These are phyloP conservation scores for Hawksworthiomyces lignivorus DNA, from an alignment of 2,329 filamentous ascomycete genomes.

Conservation along the genomic window DNA sequence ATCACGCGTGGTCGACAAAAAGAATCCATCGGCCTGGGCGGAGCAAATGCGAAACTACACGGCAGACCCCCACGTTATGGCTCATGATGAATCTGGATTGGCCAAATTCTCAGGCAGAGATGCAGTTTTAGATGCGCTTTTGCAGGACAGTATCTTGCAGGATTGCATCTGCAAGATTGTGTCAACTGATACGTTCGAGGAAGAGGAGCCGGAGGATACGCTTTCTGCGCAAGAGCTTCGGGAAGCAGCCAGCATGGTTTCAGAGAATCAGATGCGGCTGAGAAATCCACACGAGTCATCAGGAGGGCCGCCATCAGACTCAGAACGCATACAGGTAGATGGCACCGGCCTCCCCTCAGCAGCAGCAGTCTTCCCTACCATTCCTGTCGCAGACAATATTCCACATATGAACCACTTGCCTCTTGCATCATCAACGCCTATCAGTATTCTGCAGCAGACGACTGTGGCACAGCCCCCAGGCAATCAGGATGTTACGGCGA, in stretches of 20 bases:
- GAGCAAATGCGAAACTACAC: conserved; percentile 50
- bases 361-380: no score
- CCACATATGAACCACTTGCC: no score
- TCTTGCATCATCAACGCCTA: no score
- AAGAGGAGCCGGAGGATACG: conserved; percentile 53
- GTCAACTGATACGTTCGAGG: conserved; percentile 65
- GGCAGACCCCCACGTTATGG: conserved; percentile 45
- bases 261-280: conserved; percentile 5
- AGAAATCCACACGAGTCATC: not conserved
- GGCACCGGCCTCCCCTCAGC: not conserved
- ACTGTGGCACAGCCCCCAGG: no score
- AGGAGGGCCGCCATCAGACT: not conserved
- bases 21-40: conserved; percentile 63
- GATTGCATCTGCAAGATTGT: conserved; percentile 47
- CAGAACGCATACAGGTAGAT: conserved; percentile 1
- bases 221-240: conserved; percentile 54
- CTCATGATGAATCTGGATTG: conserved; percentile 40
- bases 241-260: conserved; percentile 40
- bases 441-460: no score
- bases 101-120: conserved; percentile 54
- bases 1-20: conserved; percentile 74
- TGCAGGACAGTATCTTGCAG: conserved; percentile 26
- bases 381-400: no score
- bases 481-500: no score
- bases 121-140: conserved; percentile 44